Evolutionary conservation across 768 basidiomycete genomes (phyloP), one percentile per base, ranked within the genome.

Genomic region (Termitomyces sp.): DNA sequence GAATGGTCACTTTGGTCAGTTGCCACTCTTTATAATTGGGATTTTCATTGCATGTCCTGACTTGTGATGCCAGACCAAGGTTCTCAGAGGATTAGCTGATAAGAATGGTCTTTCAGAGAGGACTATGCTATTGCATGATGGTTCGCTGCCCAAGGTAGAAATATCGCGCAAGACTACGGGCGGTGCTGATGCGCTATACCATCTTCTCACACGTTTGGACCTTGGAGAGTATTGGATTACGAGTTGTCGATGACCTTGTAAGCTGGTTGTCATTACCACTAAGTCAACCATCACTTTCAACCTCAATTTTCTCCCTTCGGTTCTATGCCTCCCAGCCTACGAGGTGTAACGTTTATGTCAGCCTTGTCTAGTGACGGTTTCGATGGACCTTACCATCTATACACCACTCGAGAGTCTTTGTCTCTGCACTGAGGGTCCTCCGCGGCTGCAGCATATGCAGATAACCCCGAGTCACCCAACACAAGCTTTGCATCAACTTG

Each of bases 1-100:
- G 80, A 64, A 81, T 87, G 75, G 62, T 71, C 0, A 75, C 73
- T 2, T 64, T 91, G 68, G 89, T 90, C 59, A 60, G 86, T 14
- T 6, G 53, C 48, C 55, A 42, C 33, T 7, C 21, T 7, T 42
- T n/a, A 17, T n/a, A 17, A 37, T 3, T 43, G 3, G 12, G 12
- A 11, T 23, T 28, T 33, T 14, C 21, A 35, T 5, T 47, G 45
- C 6, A 33, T 55, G 31, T 50, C 55, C 45, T 68, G 31, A 56
- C 40, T 21, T 37, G 33, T 44, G 56, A 28, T 23, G 30, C 4
- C 60, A 91, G 89, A 74, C 77, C 1, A 81, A 77, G 62, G 74
- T 80, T 5, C 63, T 90, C 54, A 82, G 79, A 57, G 75, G 72
- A 14, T 65, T 84, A 44, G 74, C 80, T 11, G 87, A 89, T 48